Evolutionary conservation across 805 yeast genomes (phyloP), one percentile per base, ranked within the genome.

Genomic region (Saccharomycopsis sp.): DNA sequence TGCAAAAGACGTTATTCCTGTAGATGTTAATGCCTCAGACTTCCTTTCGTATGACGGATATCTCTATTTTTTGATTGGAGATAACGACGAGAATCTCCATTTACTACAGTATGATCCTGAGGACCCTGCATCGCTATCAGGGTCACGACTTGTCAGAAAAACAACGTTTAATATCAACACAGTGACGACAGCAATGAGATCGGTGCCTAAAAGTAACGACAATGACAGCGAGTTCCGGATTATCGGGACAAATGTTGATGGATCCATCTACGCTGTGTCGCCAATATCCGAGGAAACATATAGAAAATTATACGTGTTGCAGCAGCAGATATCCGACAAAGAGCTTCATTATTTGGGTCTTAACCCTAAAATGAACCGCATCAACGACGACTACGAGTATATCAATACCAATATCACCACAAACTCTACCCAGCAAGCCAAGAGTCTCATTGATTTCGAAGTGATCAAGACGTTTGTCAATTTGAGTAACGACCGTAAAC

Each of bases 41-140:
- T 90, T 92, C 67, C 70, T 89, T 24, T 81, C 84, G 15, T 79
- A 83, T 58, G 87, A 86, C 59, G 87, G 87, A 9, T 87, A 87
- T 54, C 71, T 92, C 12, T 82, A 71, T 65, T 77, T 90, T 51
- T 74, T 86, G 1, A 77, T 84, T 17, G 86, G 90, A 1, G 97
- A 92, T 69, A 79, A 81, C 54, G 78, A 83, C 53, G 80, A 82
- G 23, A 76, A 81, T 7, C 67, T 94, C 23, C 96, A 89, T 68
- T 66, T 93, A 8, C 71, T 90, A 47, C 89, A 88, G 66, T 94
- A 89, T 68, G 96, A 94, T 63, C 98, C 98, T 0, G 97, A 92
- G 62, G 96, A 90, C 67, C 87, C 94, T 0, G 78, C 79, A 22
- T 89, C 97, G 0, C 72, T 84, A 50, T 84, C 89, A 57, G 98